Conservation (phyloP, 1,139 yeast species). For the Protomyces inouyei region DNA sequence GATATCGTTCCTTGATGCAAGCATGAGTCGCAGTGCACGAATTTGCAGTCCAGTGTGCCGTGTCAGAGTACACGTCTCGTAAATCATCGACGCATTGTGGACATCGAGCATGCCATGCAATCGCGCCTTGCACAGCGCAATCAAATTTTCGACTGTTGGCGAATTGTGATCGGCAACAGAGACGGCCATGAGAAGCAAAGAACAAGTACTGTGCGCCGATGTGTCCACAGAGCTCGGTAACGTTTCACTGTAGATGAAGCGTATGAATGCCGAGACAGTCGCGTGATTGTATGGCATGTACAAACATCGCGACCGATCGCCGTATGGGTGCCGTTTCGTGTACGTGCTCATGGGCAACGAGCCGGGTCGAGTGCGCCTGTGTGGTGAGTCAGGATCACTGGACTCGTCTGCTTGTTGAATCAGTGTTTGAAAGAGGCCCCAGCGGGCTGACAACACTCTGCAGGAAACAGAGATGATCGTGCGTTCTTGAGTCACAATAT, state of each 20-base stretch:
- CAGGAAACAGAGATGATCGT: conserved; percentile 28
- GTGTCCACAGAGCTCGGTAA: conserved; percentile 3
- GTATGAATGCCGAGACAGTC: conserved; percentile 18
- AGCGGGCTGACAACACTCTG: conserved; percentile 16
- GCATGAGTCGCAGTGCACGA: conserved; percentile 20
- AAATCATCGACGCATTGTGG: conserved; percentile 10
- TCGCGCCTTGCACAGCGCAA: conserved; percentile 1
- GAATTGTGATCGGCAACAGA: not conserved
- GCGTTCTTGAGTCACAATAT: conserved; percentile 28
- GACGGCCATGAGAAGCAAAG: conserved; percentile 6
- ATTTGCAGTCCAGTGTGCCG: conserved; percentile 28
- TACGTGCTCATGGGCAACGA: not conserved
- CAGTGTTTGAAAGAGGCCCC: conserved; percentile 22
- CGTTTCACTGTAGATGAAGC: conserved; percentile 23
- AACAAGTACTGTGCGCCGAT: not conserved
- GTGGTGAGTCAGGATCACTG: not conserved
- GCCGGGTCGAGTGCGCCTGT: not conserved
- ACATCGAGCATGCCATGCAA: conserved; percentile 4
- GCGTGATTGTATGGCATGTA: conserved; percentile 26
- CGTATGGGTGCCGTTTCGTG: not conserved
- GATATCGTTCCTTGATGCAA: not conserved
- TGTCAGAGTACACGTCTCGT: conserved; percentile 24
- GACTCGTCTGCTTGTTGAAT: not conserved
- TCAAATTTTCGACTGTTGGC: not conserved
- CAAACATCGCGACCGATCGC: conserved; percentile 15